A percentile compares a stretch with the other conserved stretches of the same genome.
Conservation (phyloP, 2,329 filamentous ascomycete genomes). For the Aureobasidium melanogenum region DNA sequence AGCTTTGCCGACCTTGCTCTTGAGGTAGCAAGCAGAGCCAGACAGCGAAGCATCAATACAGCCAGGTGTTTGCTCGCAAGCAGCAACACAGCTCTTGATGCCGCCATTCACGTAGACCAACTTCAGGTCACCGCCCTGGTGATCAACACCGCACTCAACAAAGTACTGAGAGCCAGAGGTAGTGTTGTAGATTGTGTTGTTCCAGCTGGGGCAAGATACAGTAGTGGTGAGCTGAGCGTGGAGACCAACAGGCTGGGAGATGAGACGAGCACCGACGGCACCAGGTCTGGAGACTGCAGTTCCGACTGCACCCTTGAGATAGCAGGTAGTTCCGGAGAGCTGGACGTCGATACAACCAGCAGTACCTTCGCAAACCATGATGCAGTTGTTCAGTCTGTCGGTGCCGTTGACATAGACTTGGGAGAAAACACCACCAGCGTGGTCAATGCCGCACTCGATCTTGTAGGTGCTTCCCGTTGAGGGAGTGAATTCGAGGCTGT, state of each 20-base stretch:
- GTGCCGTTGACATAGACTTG: slow-evolving; percentile 22
- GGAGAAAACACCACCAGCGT: slow-evolving; percentile 17
- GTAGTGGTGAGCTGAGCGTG: not conserved
- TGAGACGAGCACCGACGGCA: slow-evolving; percentile 16
- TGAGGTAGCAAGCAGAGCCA: slow-evolving; percentile 25
- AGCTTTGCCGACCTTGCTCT: slow-evolving; percentile 19
- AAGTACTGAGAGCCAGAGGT: slow-evolving; percentile 17
- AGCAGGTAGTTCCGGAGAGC: slow-evolving; percentile 21
- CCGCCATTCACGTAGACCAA: slow-evolving; percentile 15
- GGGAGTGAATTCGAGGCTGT: slow-evolving; percentile 17
- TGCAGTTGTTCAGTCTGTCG: slow-evolving; percentile 17
- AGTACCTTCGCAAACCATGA: slow-evolving; percentile 18
- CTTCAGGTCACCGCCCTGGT: slow-evolving; percentile 22
- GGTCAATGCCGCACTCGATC: slow-evolving; percentile 23
- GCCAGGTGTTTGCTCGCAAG: slow-evolving; percentile 21
- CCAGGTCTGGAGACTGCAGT: slow-evolving; percentile 9
- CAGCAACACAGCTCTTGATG: slow-evolving; percentile 23
- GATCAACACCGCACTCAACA: slow-evolving; percentile 26
- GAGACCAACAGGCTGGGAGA: not conserved
- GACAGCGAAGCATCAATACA: slow-evolving; percentile 26
- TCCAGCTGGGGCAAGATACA: slow-evolving; percentile 17
- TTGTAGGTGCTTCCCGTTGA: slow-evolving; percentile 17
- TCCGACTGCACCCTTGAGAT: slow-evolving; percentile 20
- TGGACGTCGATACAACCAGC: slow-evolving; percentile 21
- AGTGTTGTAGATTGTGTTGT: slow-evolving; percentile 14